These are phyloP conservation scores for Bullera alba DNA, from an alignment of 768 basidiomycete genomes.

Conservation along the genomic window DNA sequence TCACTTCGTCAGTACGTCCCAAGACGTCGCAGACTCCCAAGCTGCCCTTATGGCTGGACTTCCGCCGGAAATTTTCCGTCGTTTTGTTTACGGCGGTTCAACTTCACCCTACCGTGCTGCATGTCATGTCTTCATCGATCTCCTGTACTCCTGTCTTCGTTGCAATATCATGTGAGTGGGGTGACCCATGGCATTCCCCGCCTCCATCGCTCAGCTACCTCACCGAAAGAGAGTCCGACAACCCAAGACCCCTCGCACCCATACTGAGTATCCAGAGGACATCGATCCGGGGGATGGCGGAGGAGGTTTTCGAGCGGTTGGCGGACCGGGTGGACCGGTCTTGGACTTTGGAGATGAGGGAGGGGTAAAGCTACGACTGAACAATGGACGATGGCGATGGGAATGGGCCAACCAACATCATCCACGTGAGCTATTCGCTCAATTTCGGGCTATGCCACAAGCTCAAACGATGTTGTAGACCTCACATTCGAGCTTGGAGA, in stretches of 20 bases:
- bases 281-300: background rate
- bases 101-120: no score
- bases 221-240: no score
- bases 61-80: no score
- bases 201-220: background rate
- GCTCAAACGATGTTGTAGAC: no score
- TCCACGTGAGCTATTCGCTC: conserved; percentile 1
- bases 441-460: no score
- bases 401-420: conserved; percentile 9
- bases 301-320: background rate
- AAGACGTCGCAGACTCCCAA: no score
- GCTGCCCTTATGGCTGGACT: no score
- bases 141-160: background rate
- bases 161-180: background rate
- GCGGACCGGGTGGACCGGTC: conserved; percentile 9
- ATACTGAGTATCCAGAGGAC: background rate
- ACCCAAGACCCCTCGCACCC: background rate
- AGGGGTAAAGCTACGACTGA: conserved; percentile 10
- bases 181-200: background rate
- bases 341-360: conserved; percentile 27
- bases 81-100: no score
- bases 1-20: no score
- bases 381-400: conserved; percentile 20
- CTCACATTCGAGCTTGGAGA: no score
- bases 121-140: no score